phyloP scores from a whole-genome alignment of 1,284 basidiomycete genomes.

The Microbotryum lychnidis-dioicae region DNA sequence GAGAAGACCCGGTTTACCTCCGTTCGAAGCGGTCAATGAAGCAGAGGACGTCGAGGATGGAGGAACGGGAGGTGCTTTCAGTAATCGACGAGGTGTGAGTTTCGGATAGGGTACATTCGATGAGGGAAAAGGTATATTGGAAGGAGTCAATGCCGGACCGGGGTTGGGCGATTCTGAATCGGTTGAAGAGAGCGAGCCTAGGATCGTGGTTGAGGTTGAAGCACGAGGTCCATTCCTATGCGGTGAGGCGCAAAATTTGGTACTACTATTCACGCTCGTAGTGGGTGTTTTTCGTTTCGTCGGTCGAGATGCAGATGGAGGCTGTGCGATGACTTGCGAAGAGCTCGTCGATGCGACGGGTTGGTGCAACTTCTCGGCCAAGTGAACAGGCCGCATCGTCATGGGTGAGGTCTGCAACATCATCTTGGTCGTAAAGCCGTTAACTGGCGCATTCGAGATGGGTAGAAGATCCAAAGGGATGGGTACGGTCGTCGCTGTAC shows the following conservation, averaged over 20 bases:
- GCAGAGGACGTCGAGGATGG: not conserved
- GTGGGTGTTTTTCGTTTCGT: conserved; percentile 1
- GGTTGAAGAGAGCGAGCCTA: not conserved
- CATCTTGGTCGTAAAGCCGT: too few relatives aligned
- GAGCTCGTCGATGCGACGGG: not conserved
- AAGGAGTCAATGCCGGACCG: conserved; percentile 6
- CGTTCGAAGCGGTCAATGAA: not conserved
- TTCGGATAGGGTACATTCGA: not conserved
- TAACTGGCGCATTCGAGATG: too few relatives aligned
- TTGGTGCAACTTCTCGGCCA: too few relatives aligned
- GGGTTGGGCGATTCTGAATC: not conserved
- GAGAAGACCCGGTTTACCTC: conserved; percentile 45
- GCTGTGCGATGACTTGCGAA: not conserved
- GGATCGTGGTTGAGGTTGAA: not conserved
- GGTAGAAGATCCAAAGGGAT: too few relatives aligned
- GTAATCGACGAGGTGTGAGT: not conserved
- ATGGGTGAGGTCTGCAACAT: too few relatives aligned
- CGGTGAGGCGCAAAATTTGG: not conserved
- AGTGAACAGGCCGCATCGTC: too few relatives aligned
- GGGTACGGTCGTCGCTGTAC: too few relatives aligned
- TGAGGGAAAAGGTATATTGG: conserved; percentile 11
- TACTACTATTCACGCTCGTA: not conserved
- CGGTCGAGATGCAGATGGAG: not conserved
- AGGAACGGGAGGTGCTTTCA: not conserved
- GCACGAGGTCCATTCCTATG: not conserved